Conservation (phyloP, 1,284 basidiomycete genomes). For the Cryptococcus deneoformans region DNA sequence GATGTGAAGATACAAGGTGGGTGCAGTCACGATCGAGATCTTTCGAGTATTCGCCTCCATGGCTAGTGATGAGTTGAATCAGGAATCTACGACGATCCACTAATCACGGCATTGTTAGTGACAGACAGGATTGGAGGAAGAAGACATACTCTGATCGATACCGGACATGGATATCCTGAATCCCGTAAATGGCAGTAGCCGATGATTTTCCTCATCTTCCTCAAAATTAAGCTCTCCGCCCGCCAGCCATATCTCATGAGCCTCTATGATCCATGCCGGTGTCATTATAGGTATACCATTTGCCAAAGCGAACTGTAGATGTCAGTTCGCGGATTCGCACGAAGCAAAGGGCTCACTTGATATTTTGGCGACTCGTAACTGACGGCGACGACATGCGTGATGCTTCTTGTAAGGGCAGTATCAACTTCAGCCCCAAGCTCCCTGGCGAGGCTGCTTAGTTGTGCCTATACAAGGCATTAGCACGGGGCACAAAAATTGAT, state of each 20-base stretch:
- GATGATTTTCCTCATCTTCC: slow-evolving; percentile 23
- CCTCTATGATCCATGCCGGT: slow-evolving; percentile 36
- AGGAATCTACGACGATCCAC: slow-evolving; percentile 41
- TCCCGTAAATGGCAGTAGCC: slow-evolving; percentile 35
- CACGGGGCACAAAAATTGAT: not conserved
- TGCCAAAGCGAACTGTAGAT: slow-evolving; percentile 39
- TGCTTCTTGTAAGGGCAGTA: slow-evolving; percentile 35
- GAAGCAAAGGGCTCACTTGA: slow-evolving; percentile 21
- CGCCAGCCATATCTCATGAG: slow-evolving; percentile 28
- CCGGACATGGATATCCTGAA: slow-evolving; percentile 41
- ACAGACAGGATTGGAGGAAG: not conserved
- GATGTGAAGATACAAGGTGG: slow-evolving; percentile 41
- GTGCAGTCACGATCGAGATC: slow-evolving; percentile 45
- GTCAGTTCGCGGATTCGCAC: not conserved
- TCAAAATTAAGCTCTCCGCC: slow-evolving; percentile 30
- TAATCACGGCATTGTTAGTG: slow-evolving; percentile 1
- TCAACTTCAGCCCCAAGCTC: slow-evolving; percentile 39
- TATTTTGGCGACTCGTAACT: slow-evolving; percentile 39
- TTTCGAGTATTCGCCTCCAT: slow-evolving; percentile 45
- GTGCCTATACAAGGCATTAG: slow-evolving; percentile 7
- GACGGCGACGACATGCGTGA: slow-evolving; percentile 42
- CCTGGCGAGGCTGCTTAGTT: slow-evolving; percentile 23
- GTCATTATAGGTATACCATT: slow-evolving; percentile 38
- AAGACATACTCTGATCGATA: slow-evolving; percentile 32
- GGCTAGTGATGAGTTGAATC: slow-evolving; percentile 28